Evolutionary conservation across 1,284 basidiomycete species (phyloP), one percentile per base, ranked within the genome.

Genomic region (Meira miltonrushii): DNA sequence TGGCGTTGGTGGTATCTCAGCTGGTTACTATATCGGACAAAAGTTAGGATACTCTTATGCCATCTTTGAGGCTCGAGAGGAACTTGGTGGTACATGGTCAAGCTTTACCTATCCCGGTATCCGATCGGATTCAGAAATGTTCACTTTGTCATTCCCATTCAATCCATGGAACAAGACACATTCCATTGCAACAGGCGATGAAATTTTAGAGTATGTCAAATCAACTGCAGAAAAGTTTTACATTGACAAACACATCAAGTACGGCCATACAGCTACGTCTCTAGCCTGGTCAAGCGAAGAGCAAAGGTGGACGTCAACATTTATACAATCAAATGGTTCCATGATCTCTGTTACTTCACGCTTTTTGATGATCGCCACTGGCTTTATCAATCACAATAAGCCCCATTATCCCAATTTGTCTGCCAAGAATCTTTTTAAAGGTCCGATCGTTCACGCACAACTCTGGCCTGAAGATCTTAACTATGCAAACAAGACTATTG

Each of bases 1-100:
- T 39, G 74, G 74, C 58, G 67, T 76, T 63, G 72, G 69, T 19
- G 74, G 74, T 50, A 75, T 76, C 62, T 72, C 75, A 54, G 70
- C 72, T 46, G 71, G 68, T 33, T 76, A 76, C 61, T 66, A 74
- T 28, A 53, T 62, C 48, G 61, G 67, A 28, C 66, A 65, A 21
- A 58, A 68, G 55, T 69, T 65, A 39, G 66, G 68, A 59, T 39
- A 39, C 19, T 25, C 19, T 1, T 73, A 66, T 44, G 5, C 58
- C 41, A 69, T 73, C 46, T 33, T 73, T 44, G 71, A 43, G 12
- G 57, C 54, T 23, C 55, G 70, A 13, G 52, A 58, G 33, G 52
- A 65, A 17, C 51, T 74, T 48, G 71, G 71, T 38, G 74, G 74
- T 28, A 76, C 74, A 6, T 76, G 74, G 74, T 62, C 65, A 51